Evolutionary conservation across 352 stramenopile species (phyloP).

Genomic region (Heterotrichella gracilis): DNA sequence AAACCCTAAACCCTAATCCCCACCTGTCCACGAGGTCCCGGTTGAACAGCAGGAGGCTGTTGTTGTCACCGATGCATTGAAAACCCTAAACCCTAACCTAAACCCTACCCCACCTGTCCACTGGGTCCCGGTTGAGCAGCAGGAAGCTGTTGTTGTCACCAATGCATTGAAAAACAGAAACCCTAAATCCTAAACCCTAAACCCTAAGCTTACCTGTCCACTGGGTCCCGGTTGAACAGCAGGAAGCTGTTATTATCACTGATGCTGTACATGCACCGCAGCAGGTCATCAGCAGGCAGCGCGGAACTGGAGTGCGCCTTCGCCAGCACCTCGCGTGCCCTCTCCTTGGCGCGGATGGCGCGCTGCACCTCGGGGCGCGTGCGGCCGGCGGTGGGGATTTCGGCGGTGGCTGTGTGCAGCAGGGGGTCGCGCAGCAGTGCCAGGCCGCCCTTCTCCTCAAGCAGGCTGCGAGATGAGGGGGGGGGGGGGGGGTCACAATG

Average conservation of each 20-base stretch:
- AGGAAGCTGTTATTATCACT: constrained; percentile 80
- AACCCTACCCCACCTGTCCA: too few species aligned
- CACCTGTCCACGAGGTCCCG: constrained; percentile 70
- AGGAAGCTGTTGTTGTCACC: constrained; percentile 80
- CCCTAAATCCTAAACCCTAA: too few species aligned
- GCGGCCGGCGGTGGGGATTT: constrained; percentile 56
- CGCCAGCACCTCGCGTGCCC: constrained; percentile 44
- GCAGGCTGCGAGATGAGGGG: too few species aligned
- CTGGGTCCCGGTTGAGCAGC: constrained; percentile 75
- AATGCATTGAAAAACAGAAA: too few species aligned
- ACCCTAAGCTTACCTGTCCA: too few species aligned
- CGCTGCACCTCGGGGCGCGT: constrained; percentile 43
- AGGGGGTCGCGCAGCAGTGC: constrained; percentile 40
- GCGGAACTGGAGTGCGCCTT: constrained; percentile 25
- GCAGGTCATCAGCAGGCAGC: constrained; percentile 41
- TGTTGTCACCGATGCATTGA: constrained; percentile 77
- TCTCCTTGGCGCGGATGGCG: constrained; percentile 60
- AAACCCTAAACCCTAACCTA: too few species aligned
- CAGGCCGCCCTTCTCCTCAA: constrained; percentile 33
- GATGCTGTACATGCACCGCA: constrained; percentile 72
- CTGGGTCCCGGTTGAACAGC: constrained; percentile 74
- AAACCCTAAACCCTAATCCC: too few species aligned
- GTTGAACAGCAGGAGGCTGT: constrained; percentile 81
- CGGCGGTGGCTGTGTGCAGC: constrained; percentile 61
- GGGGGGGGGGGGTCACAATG: too few species aligned